Percentiles rank a stretch among this genome's conserved stretches.
These are phyloP conservation scores for Colletotrichum plurivorum DNA, from an alignment of 2,329 filamentous ascomycete genomes.

Conservation along the genomic window DNA sequence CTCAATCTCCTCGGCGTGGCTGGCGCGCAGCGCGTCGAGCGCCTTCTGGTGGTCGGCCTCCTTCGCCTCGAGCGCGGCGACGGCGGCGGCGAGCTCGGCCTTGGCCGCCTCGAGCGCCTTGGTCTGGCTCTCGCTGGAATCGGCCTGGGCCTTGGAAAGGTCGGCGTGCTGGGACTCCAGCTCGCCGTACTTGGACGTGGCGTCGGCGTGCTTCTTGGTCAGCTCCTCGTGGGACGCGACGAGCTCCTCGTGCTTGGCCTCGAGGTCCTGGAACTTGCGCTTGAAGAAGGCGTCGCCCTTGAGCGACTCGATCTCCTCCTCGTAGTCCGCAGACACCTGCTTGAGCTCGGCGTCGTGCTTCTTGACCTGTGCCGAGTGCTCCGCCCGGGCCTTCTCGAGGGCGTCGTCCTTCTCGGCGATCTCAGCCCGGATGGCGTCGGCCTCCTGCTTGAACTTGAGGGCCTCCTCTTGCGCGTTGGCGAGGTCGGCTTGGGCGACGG, in stretches of 20 bases:
- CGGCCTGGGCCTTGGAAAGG: slow-evolving; percentile 46
- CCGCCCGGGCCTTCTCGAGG: slow-evolving; percentile 65
- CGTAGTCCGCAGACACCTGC: slow-evolving; percentile 72
- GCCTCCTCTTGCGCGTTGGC: slow-evolving; percentile 62
- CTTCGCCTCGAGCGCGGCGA: slow-evolving; percentile 64
- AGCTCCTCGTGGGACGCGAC: slow-evolving; percentile 62
- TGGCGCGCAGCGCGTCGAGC: slow-evolving; percentile 68
- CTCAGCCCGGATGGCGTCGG: slow-evolving; percentile 63
- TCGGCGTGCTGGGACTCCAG: slow-evolving; percentile 53
- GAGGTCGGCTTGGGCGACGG: slow-evolving; percentile 58
- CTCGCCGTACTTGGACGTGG: slow-evolving; percentile 49
- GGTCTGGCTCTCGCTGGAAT: slow-evolving; percentile 55
- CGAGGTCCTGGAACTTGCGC: slow-evolving; percentile 73
- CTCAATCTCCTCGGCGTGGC: slow-evolving; percentile 72
- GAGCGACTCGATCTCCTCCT: slow-evolving; percentile 75
- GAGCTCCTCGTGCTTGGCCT: slow-evolving; percentile 69
- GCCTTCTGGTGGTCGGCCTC: slow-evolving; percentile 67
- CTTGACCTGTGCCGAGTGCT: slow-evolving; percentile 55
- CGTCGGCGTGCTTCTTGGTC: slow-evolving; percentile 49
- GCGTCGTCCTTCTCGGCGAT: slow-evolving; percentile 62
- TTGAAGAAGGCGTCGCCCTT: slow-evolving; percentile 75
- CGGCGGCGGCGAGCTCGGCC: slow-evolving; percentile 59
- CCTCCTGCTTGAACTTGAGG: slow-evolving; percentile 63
- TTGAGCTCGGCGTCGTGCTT: slow-evolving; percentile 72
- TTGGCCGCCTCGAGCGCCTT: slow-evolving; percentile 59